Conservation (phyloP, 192 early-diverging fungal species). For the Radiomyces spectabilis region DNA sequence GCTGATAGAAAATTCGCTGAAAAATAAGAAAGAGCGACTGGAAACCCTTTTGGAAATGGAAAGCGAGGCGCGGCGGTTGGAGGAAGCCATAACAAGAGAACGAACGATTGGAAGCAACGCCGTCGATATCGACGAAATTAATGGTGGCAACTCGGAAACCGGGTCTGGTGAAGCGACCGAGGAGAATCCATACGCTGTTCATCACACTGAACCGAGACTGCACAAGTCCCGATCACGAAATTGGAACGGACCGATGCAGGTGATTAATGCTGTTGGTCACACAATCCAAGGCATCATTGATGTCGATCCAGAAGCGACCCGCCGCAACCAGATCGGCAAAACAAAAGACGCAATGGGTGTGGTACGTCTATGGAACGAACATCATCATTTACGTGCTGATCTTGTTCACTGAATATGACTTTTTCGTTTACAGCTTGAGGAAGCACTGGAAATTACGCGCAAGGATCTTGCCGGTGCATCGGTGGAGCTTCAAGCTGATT, state of each 20-base stretch:
- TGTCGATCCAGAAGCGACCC: conserved; percentile 85
- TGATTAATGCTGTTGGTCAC: conserved; percentile 52
- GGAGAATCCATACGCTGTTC: neutral
- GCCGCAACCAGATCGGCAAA: conserved; percentile 83
- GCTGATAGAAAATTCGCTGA: conserved; percentile 61
- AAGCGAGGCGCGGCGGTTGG: conserved; percentile 62
- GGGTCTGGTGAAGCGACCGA: neutral
- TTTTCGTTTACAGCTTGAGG: conserved; percentile 51
- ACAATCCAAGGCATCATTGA: conserved; percentile 93
- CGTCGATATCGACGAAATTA: conserved; percentile 6
- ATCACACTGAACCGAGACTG: conserved; percentile 15
- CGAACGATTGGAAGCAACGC: conserved; percentile 15
- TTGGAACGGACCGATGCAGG: conserved; percentile 36
- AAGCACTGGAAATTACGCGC: conserved; percentile 63
- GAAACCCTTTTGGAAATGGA: conserved; percentile 60
- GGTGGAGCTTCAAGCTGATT: conserved; percentile 74
- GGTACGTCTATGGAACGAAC: conserved; percentile 13
- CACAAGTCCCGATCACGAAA: conserved; percentile 7
- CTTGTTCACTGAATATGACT: neutral
- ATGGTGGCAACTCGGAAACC: conserved; percentile 17
- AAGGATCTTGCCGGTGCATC: conserved; percentile 74
- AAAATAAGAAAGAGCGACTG: conserved; percentile 59
- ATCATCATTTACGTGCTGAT: neutral
- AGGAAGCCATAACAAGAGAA: conserved; percentile 53
- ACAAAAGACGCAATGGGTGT: conserved; percentile 72